Conservation (phyloP, 2,329 filamentous ascomycete species). For the Thelonectria olida region DNA sequence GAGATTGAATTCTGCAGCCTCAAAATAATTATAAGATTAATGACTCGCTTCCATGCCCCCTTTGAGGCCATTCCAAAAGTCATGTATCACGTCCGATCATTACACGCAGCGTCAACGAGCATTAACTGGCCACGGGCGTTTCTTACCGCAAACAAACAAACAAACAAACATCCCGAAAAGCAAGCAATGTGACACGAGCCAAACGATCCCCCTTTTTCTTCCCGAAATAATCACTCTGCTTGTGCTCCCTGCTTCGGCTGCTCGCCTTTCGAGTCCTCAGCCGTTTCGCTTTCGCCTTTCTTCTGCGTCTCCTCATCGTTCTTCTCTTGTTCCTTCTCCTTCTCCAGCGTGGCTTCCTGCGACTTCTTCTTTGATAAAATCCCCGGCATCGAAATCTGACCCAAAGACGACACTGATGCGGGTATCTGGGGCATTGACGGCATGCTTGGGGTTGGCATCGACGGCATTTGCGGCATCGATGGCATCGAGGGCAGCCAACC, state of each 20-base stretch:
- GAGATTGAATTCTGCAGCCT: too few species aligned
- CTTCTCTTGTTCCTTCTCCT: constrained; percentile 8
- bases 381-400: constrained; percentile 30
- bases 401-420: constrained; percentile 41
- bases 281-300: neutral
- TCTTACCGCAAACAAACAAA: too few species aligned
- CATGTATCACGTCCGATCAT: too few species aligned
- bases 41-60: too few species aligned
- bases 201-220: too few species aligned
- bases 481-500: constrained; percentile 57
- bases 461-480: constrained; percentile 46
- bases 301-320: neutral
- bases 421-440: constrained; percentile 41
- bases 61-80: too few species aligned
- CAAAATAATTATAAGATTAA: too few species aligned
- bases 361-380: constrained; percentile 41
- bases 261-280: neutral
- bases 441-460: constrained; percentile 46
- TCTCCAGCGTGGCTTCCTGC: neutral
- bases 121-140: too few species aligned
- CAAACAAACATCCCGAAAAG: too few species aligned
- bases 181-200: too few species aligned
- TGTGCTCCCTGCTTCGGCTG: neutral
- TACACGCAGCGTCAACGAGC: too few species aligned
- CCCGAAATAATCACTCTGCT: too few species aligned